Conservation (phyloP, 164 flowering plant species). For the Houttuynia cordata region DNA sequence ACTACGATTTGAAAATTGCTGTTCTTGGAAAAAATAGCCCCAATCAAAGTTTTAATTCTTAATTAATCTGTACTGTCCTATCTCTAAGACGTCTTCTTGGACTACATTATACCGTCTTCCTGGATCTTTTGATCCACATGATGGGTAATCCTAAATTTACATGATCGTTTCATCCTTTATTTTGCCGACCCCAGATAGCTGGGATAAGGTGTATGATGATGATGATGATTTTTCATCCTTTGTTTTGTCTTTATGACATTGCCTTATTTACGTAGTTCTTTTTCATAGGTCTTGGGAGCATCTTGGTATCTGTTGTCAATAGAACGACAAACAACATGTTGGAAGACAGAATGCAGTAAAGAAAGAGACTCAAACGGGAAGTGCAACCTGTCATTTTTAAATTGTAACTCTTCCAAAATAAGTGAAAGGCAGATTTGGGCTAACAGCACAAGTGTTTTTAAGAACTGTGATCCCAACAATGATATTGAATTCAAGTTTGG, state of each 20-base stretch:
- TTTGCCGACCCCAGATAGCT: too few species aligned
- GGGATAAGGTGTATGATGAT: too few species aligned
- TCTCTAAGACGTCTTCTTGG: background rate
- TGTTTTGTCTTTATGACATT: background rate
- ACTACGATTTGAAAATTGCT: too few species aligned
- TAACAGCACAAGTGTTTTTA: slow-evolving; percentile 40
- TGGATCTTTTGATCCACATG: background rate
- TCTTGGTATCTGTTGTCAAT: slow-evolving; percentile 77
- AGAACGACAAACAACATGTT: slow-evolving; percentile 65
- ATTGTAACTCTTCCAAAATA: slow-evolving; percentile 29
- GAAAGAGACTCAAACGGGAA: slow-evolving; percentile 21
- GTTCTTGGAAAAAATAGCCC: background rate
- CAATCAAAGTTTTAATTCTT: background rate
- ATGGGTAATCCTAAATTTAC: background rate
- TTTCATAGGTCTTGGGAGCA: slow-evolving; percentile 70
- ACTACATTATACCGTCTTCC: background rate
- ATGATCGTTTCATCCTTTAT: background rate
- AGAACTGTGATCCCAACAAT: slow-evolving; percentile 42
- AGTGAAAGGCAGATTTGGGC: slow-evolving; percentile 35
- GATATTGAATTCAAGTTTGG: slow-evolving; percentile 44
- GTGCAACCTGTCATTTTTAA: slow-evolving; percentile 38
- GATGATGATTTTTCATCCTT: too few species aligned
- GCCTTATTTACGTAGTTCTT: background rate
- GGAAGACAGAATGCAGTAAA: slow-evolving; percentile 55
- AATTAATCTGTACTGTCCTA: background rate